Evolutionary conservation across 306 rosid genomes (phyloP), one percentile per base, ranked within the genome.

Genomic region (Gillenia trifoliata): DNA sequence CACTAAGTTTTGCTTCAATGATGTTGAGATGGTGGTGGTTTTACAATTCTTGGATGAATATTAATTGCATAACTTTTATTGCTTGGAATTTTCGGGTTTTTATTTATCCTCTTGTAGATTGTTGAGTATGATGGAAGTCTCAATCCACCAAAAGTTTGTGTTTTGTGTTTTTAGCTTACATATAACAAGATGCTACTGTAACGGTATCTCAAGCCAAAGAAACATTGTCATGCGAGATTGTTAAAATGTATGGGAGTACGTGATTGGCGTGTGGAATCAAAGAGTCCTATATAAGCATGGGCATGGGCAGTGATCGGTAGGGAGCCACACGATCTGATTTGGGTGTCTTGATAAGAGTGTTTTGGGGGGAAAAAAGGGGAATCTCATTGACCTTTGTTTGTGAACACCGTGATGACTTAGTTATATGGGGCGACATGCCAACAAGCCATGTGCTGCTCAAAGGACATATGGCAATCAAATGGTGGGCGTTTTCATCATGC

Each of bases 401-500:
- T 77, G 64, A 28, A 6, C 4, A 45, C 30, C 15, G 4, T 17
- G 66, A 61, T 25, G 33, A 57, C 31, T 0, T 9, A 0, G 12
- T 54, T 23, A 19, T 70, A 50, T 11, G 23, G 65, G 25, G 23
- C 50, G 38, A 55, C 75, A 70, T 30, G 31, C 50, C 34, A 54
- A 55, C 45, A 77, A 33, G 83, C 86, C 88, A 86, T 88, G 91
- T 86, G 89, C 73, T 64, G 31, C 59, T 77, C 81, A 30, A 79
- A 76, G 59, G 77, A 73, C 82, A 77, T 34, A 66, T 82, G 81
- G 75, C 80, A 78, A 68, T 83, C 57, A 81, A 28, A 76, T 73
- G 76, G 65, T 70, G 79, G 71, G 75, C 43, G 20, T 56, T 64
- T 78, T 43, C 36, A 61, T 66, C 76, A 29, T 17, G 20, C 41